Percentiles rank a stretch among this genome's conserved stretches.
phyloP scores from a whole-genome alignment of 2,329 filamentous ascomycete species.

The Aspergillus pseudoviridinutans region DNA sequence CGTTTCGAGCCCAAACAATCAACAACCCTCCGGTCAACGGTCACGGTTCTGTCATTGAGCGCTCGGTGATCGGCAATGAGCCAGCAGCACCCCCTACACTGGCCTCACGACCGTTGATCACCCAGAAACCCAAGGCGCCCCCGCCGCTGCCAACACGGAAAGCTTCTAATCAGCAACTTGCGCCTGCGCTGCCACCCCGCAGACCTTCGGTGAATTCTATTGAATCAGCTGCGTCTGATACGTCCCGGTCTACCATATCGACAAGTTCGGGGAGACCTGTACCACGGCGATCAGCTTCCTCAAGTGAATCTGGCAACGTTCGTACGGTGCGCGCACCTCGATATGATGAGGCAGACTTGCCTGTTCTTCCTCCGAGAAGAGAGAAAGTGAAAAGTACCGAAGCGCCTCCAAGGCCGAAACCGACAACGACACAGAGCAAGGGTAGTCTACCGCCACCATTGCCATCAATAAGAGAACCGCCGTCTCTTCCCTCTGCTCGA shows the following conservation, averaged over 20 bases:
- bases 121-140: constrained; percentile 30
- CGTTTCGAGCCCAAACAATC: constrained; percentile 27
- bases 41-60: constrained; percentile 26
- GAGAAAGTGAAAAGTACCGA: constrained; percentile 23
- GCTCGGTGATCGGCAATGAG: constrained; percentile 26
- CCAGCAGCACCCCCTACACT: constrained; percentile 21
- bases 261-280: constrained; percentile 37
- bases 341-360: constrained; percentile 53
- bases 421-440: constrained; percentile 9
- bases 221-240: constrained; percentile 53
- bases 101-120: constrained; percentile 20
- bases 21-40: constrained; percentile 33
- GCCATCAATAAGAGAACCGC: background rate
- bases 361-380: constrained; percentile 51
- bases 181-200: constrained; percentile 49
- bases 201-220: constrained; percentile 39
- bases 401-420: constrained; percentile 21
- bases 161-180: constrained; percentile 28
- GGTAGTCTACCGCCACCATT: constrained; percentile 12
- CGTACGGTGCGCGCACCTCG: constrained; percentile 51
- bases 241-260: constrained; percentile 45
- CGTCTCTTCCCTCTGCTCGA: constrained; percentile 4
- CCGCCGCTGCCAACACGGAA: constrained; percentile 47
- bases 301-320: constrained; percentile 27
- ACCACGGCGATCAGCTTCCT: constrained; percentile 25